Conservation (phyloP, 2,329 filamentous ascomycete genomes). For the Epichloe elymi region DNA sequence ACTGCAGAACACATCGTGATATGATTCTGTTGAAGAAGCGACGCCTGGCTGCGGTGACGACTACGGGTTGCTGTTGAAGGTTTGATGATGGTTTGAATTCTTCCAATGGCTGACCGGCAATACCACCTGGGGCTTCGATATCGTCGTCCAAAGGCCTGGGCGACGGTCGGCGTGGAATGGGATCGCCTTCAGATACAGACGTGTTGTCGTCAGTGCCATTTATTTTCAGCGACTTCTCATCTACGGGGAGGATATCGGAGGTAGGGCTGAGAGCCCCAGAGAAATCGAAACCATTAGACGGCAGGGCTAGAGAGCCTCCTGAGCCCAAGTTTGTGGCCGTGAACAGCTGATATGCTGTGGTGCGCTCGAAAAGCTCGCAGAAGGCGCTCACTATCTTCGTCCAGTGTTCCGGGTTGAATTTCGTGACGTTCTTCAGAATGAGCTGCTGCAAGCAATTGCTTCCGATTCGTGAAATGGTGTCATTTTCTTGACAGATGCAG, state of each 20-base stretch:
- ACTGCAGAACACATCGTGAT: conserved; percentile 90
- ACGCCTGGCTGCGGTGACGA: conserved; percentile 82
- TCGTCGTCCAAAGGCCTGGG: conserved; percentile 22
- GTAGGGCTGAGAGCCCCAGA: conserved; percentile 29
- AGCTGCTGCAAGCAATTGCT: conserved; percentile 97
- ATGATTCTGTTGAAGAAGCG: conserved; percentile 99
- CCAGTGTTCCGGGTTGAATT: conserved; percentile 83
- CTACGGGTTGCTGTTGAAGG: conserved; percentile 75
- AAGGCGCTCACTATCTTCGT: conserved; percentile 89
- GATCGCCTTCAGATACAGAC: conserved; percentile 19
- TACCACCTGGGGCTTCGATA: conserved; percentile 18
- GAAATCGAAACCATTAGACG: conserved; percentile 40
- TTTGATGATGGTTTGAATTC: conserved; percentile 72
- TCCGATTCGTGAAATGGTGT: conserved; percentile 93
- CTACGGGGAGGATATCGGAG: conserved; percentile 24
- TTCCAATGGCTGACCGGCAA: conserved; percentile 45
- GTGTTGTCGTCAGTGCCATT: conserved; percentile 36
- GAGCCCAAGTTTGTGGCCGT: conserved; percentile 56
- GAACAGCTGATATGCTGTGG: conserved; percentile 90
- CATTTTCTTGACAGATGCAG: conserved; percentile 98
- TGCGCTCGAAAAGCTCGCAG: conserved; percentile 86
- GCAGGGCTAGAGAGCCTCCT: conserved; percentile 36
- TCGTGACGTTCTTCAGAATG: conserved; percentile 89
- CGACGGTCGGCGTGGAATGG: conserved; percentile 15
- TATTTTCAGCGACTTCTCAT: conserved; percentile 48